Evolutionary conservation across 345 rosid species (phyloP).

Genomic region (Dipteronia dyeriana): DNA sequence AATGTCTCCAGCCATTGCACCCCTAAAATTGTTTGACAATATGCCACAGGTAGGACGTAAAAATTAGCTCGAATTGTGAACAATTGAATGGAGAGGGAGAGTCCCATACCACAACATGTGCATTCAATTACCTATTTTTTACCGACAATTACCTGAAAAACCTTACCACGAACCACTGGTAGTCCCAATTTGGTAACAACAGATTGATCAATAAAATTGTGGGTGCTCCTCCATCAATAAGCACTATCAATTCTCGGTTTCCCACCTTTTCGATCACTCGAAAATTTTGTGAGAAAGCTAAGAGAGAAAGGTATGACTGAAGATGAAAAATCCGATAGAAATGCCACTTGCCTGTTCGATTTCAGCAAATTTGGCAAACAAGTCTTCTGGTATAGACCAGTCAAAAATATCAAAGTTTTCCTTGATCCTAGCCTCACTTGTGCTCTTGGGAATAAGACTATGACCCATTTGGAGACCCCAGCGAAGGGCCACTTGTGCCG

Average conservation of each 20-base stretch:
- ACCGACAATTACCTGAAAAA: too few species aligned
- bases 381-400: constrained; percentile 49
- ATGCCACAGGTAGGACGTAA: too few species aligned
- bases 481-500: constrained; percentile 66
- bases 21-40: too few species aligned
- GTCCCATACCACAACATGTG: too few species aligned
- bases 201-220: background rate
- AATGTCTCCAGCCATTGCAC: too few species aligned
- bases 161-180: too few species aligned
- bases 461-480: constrained; percentile 72
- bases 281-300: too few species aligned
- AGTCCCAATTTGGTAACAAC: too few species aligned
- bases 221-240: background rate
- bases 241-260: background rate
- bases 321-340: background rate
- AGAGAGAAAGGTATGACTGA: background rate
- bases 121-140: too few species aligned
- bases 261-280: background rate
- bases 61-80: too few species aligned
- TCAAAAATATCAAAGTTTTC: constrained; percentile 52
- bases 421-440: constrained; percentile 41
- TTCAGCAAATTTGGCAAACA: constrained; percentile 43
- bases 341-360: constrained; percentile 52
- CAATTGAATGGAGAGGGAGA: too few species aligned
- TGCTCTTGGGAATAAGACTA: constrained; percentile 64